Evolutionary conservation across 805 yeast species (phyloP), one percentile per base, ranked within the genome.

Genomic region (Clavispora santaluciae): DNA sequence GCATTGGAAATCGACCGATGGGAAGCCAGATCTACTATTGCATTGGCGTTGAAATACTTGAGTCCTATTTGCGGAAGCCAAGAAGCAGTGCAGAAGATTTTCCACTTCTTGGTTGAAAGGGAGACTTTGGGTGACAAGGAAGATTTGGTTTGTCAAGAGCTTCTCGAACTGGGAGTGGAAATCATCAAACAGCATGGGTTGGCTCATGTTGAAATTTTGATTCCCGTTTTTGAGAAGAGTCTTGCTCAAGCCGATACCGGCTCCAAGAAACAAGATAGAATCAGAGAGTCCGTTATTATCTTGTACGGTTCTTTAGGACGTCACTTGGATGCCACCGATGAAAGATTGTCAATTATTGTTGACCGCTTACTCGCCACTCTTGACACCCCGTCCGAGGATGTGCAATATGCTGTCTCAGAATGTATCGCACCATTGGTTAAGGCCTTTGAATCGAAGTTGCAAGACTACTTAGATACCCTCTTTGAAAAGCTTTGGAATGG

Each of bases 251-350:
- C 71, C 24, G 75, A 73, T 39, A 63, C 63, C 34, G 73, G 73
- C 15, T 66, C 71, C 6, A 70, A 68, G 41, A 55, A 63, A 6
- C 81, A 78, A 50, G 87, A 83, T 58, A 66, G 68, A 24, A 75
- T 87, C 46, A 81, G 81, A 53, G 95, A 89, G 60, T 78, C 86
- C 53, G 83, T 83, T 15, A 86, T 93, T 51, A 83, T 93, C 42
- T 68, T 91, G 34, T 93, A 91, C 55, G 99, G 99, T 52, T 79
- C 93, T 4, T 74, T 90, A 47, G 98, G 96, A 1, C 83, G 85
- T 44, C 96, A 93, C 67, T 73, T 93, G 61, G 68, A 76, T 12
- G 53, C 76, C 0, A 62, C 73, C 17, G 99, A 93, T 55, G 53
- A 71, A 1, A 76, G 96, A 58, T 68, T 90, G 38, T 64, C 70